A percentile compares a stretch with the other conserved stretches of the same genome.
phyloP scores from a whole-genome alignment of 768 basidiomycete species.

The Trametes cinnabarina region DNA sequence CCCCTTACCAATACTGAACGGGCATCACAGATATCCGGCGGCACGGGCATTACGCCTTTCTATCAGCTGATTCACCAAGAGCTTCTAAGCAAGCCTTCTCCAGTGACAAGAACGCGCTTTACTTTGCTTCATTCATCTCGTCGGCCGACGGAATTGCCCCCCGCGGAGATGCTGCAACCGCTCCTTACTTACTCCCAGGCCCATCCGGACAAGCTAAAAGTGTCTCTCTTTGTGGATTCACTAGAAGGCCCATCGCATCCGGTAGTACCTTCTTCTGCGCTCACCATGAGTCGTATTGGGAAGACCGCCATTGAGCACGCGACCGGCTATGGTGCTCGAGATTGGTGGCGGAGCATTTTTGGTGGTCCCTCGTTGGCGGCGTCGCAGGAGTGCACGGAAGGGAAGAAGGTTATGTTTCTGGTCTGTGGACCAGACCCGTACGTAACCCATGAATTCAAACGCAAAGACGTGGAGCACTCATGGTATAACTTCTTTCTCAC shows the following conservation, averaged over 20 bases:
- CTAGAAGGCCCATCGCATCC: conserved; percentile 19
- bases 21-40: conserved; percentile 71
- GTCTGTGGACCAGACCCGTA: conserved; percentile 87
- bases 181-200: conserved; percentile 46
- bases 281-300: conserved; percentile 55
- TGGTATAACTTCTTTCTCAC: neutral
- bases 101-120: conserved; percentile 48
- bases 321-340: conserved; percentile 31
- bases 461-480: conserved; percentile 11
- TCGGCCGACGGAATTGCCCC: conserved; percentile 63
- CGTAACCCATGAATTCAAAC: conserved; percentile 4
- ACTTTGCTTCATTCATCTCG: conserved; percentile 73
- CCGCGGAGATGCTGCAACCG: conserved; percentile 55
- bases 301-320: conserved; percentile 45
- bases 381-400: conserved; percentile 16
- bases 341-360: conserved; percentile 35
- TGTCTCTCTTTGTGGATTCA: conserved; percentile 65
- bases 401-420: conserved; percentile 58
- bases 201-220: conserved; percentile 53
- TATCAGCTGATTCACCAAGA: conserved; percentile 66
- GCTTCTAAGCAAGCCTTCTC: conserved; percentile 35
- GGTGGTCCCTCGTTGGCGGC: neutral
- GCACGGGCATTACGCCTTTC: conserved; percentile 86
- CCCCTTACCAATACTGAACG: neutral
- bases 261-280: conserved; percentile 19